Base-by-base conservation (phyloP, 345 rosid genomes). In the Acer saccharum region DNA sequence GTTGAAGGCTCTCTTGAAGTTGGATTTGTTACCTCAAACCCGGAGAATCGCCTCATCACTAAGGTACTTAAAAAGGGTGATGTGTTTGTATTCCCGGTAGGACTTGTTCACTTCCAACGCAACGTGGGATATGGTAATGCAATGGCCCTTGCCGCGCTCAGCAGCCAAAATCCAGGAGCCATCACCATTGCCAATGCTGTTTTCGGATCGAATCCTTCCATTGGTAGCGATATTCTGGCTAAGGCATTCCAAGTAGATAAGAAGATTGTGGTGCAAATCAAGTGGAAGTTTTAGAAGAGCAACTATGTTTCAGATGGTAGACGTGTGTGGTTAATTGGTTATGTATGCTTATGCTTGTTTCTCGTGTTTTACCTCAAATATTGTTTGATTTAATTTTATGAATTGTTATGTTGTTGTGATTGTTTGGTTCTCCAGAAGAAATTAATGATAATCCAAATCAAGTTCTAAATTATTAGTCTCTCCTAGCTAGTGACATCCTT, bases 31-130 rank as follows among this genome's bases (percentile, higher is more conserved):
- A 70, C 73, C 73, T 44, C 74, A 8, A 68, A 68, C 55, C 32
- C 32, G 1, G 74, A 50, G 20, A 71, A 71, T 44, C n/a, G 64
- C 13, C 18, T 71, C 16, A 27, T 71, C 43, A 52, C 62, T 10
- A 52, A 71, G 62, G 64, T 55, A 1, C 21, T 71, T 32, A 0
- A 18, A 12, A 48, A 48, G 43, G 73, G 73, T 20, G 73, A 70
- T 46, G 61, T 46, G 39, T 70, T 48, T 52, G 73, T 70, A 9
- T 48, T 70, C 73, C 73, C 61, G 1, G 41, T 46, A 3, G 73
- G 73, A 70, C 73, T 70, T 70, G 73, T 70, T 70, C 73, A 50
- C 73, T 70, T 70, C 58, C 41, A 70, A 25, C 73, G 61, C 32
- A 70, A 70, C 11, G 73, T 70, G 13, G 73, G 73, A 4, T 11